Percentiles rank a stretch among this genome's conserved stretches.
Evolutionary conservation across 805 yeast species (phyloP).

Genomic region (Lipomyces oligophaga): DNA sequence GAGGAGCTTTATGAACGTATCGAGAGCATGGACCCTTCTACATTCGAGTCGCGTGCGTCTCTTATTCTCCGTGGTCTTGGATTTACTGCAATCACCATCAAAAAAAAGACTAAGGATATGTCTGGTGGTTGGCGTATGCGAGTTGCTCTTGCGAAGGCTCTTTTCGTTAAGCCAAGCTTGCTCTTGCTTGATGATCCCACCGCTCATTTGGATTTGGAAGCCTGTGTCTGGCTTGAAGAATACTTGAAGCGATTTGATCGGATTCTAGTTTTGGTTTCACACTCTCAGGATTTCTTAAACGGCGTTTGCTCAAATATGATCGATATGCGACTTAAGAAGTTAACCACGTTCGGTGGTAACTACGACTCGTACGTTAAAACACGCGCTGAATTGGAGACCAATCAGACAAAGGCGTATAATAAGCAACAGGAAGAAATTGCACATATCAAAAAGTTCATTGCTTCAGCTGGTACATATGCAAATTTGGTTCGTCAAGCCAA

Average conservation of each 20-base stretch:
- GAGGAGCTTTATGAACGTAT: conserved; percentile 93
- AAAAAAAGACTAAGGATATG: conserved; percentile 96
- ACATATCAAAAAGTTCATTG: conserved; percentile 97
- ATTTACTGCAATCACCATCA: conserved; percentile 79
- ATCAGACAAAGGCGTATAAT: conserved; percentile 94
- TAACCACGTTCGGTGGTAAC: conserved; percentile 90
- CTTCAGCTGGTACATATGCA: conserved; percentile 99
- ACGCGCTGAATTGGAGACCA: conserved; percentile 86
- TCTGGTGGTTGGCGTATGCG: conserved; percentile 99
- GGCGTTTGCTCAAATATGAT: conserved; percentile 98
- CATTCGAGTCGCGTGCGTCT: conserved; percentile 96
- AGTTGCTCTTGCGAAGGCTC: conserved; percentile 95
- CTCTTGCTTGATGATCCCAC: conserved; percentile 96
- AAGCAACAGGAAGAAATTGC: conserved; percentile 99
- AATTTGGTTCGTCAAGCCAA: conserved; percentile 98
- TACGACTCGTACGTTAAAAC: conserved; percentile 96
- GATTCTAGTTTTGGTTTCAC: conserved; percentile 89
- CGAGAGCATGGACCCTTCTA: conserved; percentile 91
- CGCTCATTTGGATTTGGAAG: conserved; percentile 98
- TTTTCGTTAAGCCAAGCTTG: conserved; percentile 95
- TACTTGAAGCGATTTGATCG: conserved; percentile 92
- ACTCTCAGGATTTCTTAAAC: conserved; percentile 98
- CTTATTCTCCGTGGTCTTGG: conserved; percentile 95
- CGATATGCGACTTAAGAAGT: conserved; percentile 82
- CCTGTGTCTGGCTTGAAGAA: conserved; percentile 99